Percentiles rank a stretch among this genome's conserved stretches.
These are phyloP conservation scores for Sideroxylon spinosum DNA, from an alignment of 179 eudicot genomes.

Conservation along the genomic window DNA sequence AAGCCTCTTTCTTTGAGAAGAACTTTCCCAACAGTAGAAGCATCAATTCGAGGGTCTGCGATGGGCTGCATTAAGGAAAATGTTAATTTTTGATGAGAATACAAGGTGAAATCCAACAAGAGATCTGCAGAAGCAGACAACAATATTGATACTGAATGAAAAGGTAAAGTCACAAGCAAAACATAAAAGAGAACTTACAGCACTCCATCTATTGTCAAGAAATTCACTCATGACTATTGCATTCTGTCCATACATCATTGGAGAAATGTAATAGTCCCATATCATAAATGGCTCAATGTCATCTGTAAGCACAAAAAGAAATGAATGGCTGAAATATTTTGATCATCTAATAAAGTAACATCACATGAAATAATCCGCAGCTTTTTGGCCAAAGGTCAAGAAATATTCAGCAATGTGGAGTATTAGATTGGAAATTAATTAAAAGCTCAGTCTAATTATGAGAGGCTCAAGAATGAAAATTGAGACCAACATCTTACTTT, in stretches of 20 bases:
- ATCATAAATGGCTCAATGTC: slow-evolving; percentile 83
- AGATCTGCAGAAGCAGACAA: neutral
- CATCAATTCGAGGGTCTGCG: slow-evolving; percentile 45
- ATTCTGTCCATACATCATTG: slow-evolving; percentile 83
- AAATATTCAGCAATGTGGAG: neutral
- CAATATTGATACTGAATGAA: neutral
- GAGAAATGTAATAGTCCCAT: slow-evolving; percentile 86
- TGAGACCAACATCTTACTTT: slow-evolving; percentile 37
- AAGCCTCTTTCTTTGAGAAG: slow-evolving; percentile 64
- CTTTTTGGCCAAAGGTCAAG: neutral
- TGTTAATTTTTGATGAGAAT: neutral
- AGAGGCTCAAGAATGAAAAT: slow-evolving; percentile 1
- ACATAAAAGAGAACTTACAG: slow-evolving; percentile 32
- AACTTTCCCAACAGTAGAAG: slow-evolving; percentile 56
- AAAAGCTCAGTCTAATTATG: neutral
- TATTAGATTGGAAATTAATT: neutral
- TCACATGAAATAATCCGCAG: neutral
- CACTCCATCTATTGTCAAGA: slow-evolving; percentile 70
- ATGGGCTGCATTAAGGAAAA: slow-evolving; percentile 44
- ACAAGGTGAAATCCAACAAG: slow-evolving; percentile 10
- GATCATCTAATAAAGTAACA: neutral
- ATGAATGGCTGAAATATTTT: neutral
- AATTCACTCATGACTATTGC: slow-evolving; percentile 75
- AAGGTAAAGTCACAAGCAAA: neutral
- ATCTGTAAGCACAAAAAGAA: slow-evolving; percentile 31